Base-by-base conservation (phyloP, 2,329 filamentous ascomycete genomes). In the Pezicula carpinea region DNA sequence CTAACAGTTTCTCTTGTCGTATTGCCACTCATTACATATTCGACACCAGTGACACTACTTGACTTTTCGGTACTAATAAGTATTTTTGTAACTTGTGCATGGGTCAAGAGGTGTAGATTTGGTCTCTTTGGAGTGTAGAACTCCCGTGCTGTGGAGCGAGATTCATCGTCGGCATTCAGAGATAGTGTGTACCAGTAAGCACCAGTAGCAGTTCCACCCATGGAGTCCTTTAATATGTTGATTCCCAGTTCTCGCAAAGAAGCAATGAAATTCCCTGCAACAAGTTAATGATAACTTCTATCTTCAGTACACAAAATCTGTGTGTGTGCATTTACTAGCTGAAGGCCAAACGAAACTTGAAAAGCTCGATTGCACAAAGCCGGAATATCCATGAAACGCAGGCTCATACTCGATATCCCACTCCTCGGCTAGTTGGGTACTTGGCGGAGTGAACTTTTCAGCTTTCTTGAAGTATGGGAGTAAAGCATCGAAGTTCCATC, bases 401-500 rank as follows among this genome's bases (percentile, higher is more conserved):
- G 56, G 50, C 43, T 66, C 59, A 32, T 63, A 64, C 8, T 61
- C 54, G 42, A 67, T 67, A 6, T 56, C 61, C 51, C 64, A 69
- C 42, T 66, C 59, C 23, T 55, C 36, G 6, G 58, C 63, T 6
- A 65, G 29, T 15, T 60, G 57, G 11, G 49, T 44, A 17, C 61
- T 59, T 13, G 55, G 57, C 8, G 64, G 64, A 3, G 64, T 65
- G 43, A 64, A 68, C n/a, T 59, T 63, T 49, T 67, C 64, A 41
- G 65, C 63, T 53, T 70, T 70, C n/a, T 61, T 62, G 44, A 72
- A 65, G 44, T 72, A 73, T 0, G 66, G 69, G 0, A 66, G 56
- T 10, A 74, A 52, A n/a, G 53, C 55, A 15, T 69, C 59, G 62
- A 69, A 74, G 13, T 60, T 62, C 69, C 70, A 75, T 3, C 68